Percentiles rank a stretch among this genome's conserved stretches.
phyloP scores from a whole-genome alignment of 345 rosid species.

The Bruguiera gymnorhiza region DNA sequence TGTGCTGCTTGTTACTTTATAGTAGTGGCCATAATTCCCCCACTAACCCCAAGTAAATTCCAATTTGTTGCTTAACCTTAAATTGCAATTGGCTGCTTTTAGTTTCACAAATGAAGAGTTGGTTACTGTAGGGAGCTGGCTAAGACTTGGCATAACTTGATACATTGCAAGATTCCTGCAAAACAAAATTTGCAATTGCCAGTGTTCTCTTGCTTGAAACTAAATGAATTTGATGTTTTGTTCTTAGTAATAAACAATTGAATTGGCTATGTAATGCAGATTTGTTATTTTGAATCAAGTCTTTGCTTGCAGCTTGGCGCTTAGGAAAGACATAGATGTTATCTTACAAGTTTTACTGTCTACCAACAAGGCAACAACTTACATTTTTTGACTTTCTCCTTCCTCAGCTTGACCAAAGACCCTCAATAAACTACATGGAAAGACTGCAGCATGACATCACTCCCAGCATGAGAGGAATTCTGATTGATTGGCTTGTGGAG shows the following conservation, averaged over 20 bases:
- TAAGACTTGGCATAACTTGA: neutral
- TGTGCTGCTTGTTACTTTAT: slow-evolving; percentile 19
- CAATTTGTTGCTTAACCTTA: neutral
- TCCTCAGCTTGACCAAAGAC: slow-evolving; percentile 72
- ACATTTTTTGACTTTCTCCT: slow-evolving; percentile 15
- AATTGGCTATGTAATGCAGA: too few species aligned
- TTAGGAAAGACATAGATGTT: neutral
- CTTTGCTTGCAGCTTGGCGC: neutral
- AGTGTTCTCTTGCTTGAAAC: neutral
- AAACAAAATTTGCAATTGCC: neutral
- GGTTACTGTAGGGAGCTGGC: neutral
- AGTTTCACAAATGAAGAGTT: neutral
- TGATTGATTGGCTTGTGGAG: slow-evolving; percentile 96
- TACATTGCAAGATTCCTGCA: neutral
- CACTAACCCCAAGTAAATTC: slow-evolving; percentile 8
- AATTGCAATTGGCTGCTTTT: neutral
- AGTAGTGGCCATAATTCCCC: neutral
- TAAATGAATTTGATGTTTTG: neutral
- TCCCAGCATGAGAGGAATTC: slow-evolving; percentile 73
- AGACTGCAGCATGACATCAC: slow-evolving; percentile 63
- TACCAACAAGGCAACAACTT: slow-evolving; percentile 5
- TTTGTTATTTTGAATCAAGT: neutral
- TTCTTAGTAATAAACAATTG: neutral
- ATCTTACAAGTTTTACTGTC: neutral
- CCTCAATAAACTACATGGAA: slow-evolving; percentile 74